phyloP scores from a whole-genome alignment of 768 basidiomycete genomes.

The Tulasnella sp. region DNA sequence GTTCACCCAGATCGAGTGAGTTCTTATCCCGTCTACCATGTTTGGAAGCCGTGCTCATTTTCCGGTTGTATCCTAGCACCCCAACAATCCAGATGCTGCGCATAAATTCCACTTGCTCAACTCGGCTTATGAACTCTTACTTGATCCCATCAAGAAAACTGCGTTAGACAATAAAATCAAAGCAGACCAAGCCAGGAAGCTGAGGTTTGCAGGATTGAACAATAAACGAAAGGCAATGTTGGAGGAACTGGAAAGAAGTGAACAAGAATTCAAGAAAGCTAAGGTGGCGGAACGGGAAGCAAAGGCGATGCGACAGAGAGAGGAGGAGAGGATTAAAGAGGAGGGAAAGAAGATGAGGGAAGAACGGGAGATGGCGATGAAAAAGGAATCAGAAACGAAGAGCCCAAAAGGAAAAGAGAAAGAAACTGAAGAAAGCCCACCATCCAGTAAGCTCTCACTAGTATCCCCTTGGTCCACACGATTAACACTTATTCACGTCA shows the following conservation, averaged over 20 bases:
- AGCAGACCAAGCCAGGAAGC: slow-evolving; percentile 50
- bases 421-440: slow-evolving; percentile 22
- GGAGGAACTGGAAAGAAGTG: slow-evolving; percentile 67
- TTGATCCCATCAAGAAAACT: slow-evolving; percentile 65
- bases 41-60: neutral
- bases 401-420: slow-evolving; percentile 24
- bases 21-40: slow-evolving; percentile 22
- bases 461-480: neutral
- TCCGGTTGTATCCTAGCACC: slow-evolving; percentile 43
- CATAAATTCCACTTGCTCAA: slow-evolving; percentile 77
- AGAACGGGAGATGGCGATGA: slow-evolving; percentile 44
- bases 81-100: slow-evolving; percentile 68
- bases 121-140: slow-evolving; percentile 63
- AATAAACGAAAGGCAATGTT: slow-evolving; percentile 60
- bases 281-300: slow-evolving; percentile 43
- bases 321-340: slow-evolving; percentile 62
- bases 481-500: neutral
- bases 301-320: slow-evolving; percentile 42
- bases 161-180: slow-evolving; percentile 72
- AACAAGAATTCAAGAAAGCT: slow-evolving; percentile 62
- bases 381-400: slow-evolving; percentile 26
- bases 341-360: slow-evolving; percentile 56
- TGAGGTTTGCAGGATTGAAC: slow-evolving; percentile 58
- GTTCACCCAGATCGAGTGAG: slow-evolving; percentile 77
- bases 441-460: neutral